phyloP scores from a whole-genome alignment of 2,329 filamentous ascomycete species.

The Aspergillus terreus region DNA sequence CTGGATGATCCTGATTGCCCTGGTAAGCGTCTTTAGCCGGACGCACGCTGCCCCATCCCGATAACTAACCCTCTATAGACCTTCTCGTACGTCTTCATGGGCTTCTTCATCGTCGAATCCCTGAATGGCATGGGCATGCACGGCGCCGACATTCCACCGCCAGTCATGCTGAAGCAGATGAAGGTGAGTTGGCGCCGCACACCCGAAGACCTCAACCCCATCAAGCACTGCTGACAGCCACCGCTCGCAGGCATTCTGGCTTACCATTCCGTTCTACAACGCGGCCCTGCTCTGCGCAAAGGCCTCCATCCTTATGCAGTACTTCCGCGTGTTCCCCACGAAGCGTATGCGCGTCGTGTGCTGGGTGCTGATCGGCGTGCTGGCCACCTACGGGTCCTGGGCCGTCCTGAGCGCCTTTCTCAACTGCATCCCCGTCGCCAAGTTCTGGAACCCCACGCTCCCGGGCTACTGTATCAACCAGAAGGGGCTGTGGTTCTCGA shows the following conservation, averaged over 20 bases:
- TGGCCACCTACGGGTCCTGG: slow-evolving; percentile 35
- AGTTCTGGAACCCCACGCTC: slow-evolving; percentile 30
- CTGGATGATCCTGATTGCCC: slow-evolving; percentile 33
- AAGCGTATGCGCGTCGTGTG: slow-evolving; percentile 32
- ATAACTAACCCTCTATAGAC: slow-evolving; percentile 16
- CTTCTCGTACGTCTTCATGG: slow-evolving; percentile 34
- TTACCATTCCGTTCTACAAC: slow-evolving; percentile 38
- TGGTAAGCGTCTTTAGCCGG: slow-evolving; percentile 20
- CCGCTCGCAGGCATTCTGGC: slow-evolving; percentile 30
- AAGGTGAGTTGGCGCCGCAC: slow-evolving; percentile 20
- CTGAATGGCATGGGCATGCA: slow-evolving; percentile 36
- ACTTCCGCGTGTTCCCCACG: slow-evolving; percentile 44
- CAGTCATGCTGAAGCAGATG: slow-evolving; percentile 28
- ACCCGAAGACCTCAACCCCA: neutral
- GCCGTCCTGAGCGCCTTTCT: slow-evolving; percentile 33
- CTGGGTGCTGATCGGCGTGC: slow-evolving; percentile 33
- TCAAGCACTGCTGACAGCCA: neutral
- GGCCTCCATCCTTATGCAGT: slow-evolving; percentile 48
- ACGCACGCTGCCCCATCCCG: neutral
- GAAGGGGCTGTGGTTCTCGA: slow-evolving; percentile 42
- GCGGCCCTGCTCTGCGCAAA: slow-evolving; percentile 40
- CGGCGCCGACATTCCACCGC: slow-evolving; percentile 25
- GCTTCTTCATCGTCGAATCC: slow-evolving; percentile 30
- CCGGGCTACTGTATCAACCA: slow-evolving; percentile 36
- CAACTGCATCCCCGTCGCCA: slow-evolving; percentile 34